Base-by-base conservation (phyloP, 164 flowering plant species). In the Litsea cubeba region DNA sequence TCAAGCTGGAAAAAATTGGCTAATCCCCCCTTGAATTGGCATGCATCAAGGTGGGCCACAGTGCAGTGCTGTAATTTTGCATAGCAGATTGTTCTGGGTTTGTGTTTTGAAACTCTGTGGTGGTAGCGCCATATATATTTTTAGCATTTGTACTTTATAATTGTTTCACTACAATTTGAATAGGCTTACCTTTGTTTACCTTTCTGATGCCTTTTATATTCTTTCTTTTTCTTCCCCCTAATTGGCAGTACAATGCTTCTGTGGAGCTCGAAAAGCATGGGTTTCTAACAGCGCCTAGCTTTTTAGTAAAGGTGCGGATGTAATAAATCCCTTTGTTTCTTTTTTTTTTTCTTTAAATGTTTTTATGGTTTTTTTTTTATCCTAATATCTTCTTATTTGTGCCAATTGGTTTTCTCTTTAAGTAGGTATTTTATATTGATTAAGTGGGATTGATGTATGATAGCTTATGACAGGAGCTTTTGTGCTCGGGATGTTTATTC, bases 191-290 rank as follows among this genome's bases (percentile, higher is more conserved):
- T 17, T 65, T 11, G 24, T 49, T 71, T 57, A 30, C n/a, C 6
- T 17, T 65, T 11, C 64, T 72, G 10, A 32, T 23, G 75, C 8
- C 26, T 79, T 49, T 25, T 50, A 17, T 63, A 10, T 49, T 70
- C 32, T 25, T 3, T 54, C 50, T 22, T n/a, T 65, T 72, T 71
- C 23, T 57, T 30, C 62, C 40, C 20, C 17, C 62, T 69, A 60
- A 70, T 71, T 78, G 58, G 79, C 89, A 91, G 98, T 85, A 87
- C 75, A 82, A 89, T 77, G 95, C 98, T 50, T 91, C 97, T 50
- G 50, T 89, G 89, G 94, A 85, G 82, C 94, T 93, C 70, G 74
- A 74, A 40, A 87, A 72, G 72, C 86, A 80, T 76, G 98, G 97
- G 71, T 93, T 90, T 70, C 69, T 87, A 10, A 88, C 95, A 46